Conservation (phyloP, 257 asterid species). For the Thymus mandschuricus region DNA sequence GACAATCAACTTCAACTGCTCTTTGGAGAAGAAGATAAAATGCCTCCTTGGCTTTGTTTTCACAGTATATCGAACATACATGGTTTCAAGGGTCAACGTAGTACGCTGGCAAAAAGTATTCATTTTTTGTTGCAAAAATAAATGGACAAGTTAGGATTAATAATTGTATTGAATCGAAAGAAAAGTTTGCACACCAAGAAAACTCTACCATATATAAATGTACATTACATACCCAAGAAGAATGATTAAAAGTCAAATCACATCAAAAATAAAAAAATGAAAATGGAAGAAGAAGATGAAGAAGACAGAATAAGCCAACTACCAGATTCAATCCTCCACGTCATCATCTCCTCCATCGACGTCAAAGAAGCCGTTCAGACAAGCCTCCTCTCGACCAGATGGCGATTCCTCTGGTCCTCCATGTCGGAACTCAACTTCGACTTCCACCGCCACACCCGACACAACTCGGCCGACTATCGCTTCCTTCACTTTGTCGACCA, state of each 20-base stretch:
- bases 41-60: no score
- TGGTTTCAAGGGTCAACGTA: no score
- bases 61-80: no score
- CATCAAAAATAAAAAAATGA: neutral
- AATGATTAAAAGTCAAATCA: neutral
- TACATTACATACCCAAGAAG: neutral
- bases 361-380: constrained; percentile 34
- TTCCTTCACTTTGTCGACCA: constrained; percentile 14
- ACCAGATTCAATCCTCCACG: constrained; percentile 33
- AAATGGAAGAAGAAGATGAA: no score
- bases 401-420: constrained; percentile 26
- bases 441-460: neutral
- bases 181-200: neutral
- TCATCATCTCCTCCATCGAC: constrained; percentile 30
- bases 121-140: no score
- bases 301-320: constrained; percentile 34
- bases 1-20: no score
- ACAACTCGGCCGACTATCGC: neutral
- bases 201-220: neutral
- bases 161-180: neutral
- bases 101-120: no score
- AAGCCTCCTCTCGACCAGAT: constrained; percentile 29
- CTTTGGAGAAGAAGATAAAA: no score
- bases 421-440: constrained; percentile 30
- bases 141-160: no score